Evolutionary conservation across 495 filamentous ascomycete genomes (phyloP), one percentile per base, ranked within the genome.

Genomic region (Lasiosphaeria miniovina): DNA sequence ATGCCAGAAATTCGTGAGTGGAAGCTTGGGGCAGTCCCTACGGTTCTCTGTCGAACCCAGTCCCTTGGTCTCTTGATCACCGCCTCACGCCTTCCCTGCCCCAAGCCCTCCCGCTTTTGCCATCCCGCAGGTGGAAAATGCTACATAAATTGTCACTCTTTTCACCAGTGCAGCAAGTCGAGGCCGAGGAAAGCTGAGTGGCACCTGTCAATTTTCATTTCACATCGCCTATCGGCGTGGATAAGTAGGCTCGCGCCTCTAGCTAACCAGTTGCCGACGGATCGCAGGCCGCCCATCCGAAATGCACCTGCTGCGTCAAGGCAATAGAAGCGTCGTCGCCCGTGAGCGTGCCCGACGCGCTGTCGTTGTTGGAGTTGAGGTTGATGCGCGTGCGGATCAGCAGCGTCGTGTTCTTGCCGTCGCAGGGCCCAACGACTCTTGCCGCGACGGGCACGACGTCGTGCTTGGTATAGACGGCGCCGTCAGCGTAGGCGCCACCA

Each of bases 251-350:
- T 24, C 24, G 24, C 24, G 24, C 24, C 24, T 24, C 14, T 41
- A 8, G 38, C 38, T 41, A 41, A 41, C 3, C 1, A 14, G 9
- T 8, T 12, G 15, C 15, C 5, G 11, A 50, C 15, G 8, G 31
- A 32, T 11, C 17, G 10, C 50, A 38, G 50, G 38, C 32, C 4
- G 51, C 33, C 51, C 75, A 78, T 35, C 67, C 65, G 54, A 78
- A 68, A 60, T 79, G 75, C 36, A 78, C 58, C 68, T 78, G 73
- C 59, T 80, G 75, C 5, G 74, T 78, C 50, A 80, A 76, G 34
- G 74, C 71, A 34, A 80, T 71, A 14, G 77, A 77, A 10, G 76
- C 77, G 61, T 80, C 76, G 63, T 80, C 77, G 63, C 76, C 75
- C 32, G 74, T 73, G 52, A 78, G 65, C 52, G 73, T 68, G 46